Base-by-base conservation (phyloP, 768 basidiomycete species). In the Mycena chlorophos region DNA sequence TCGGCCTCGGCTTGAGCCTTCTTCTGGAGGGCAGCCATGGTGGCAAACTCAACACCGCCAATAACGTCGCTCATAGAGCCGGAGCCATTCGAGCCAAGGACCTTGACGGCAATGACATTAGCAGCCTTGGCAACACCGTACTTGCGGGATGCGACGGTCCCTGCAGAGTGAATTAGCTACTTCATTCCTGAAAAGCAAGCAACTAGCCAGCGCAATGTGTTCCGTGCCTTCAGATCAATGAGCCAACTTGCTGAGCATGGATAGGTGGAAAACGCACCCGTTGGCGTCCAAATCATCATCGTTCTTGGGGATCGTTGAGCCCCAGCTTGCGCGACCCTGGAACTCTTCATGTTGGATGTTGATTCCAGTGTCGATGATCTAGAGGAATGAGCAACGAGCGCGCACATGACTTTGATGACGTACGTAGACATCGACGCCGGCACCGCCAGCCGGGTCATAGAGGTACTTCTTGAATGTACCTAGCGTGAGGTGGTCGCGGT, bases 71-170 rank as follows among this genome's bases (percentile, higher is more conserved):
- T 86, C 95, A 98, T 97, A 53, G 88, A 81, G 6, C 97, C 97
- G 61, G 88, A 91, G 30, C 97, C 97, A 63, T 95, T 91, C 46
- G 88, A 85, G n/a, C 94, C 94, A 45, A 98, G 83, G 19, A 93
- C 91, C 78, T 95, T 96, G 71, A 96, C 93, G 29, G 94, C 94
- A 61, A 89, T 79, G 62, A 96, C 80, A 57, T 91, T 81, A 52
- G 94, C 96, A 57, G 81, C 81, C 86, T 99, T 98, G 49, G 97
- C 94, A 42, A 99, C 94, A 73, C 97, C 97, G 66, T 93, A 98
- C 73, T 87, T 90, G 66, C 77, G 74, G 4, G 91, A 94, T n/a
- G 87, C 97, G 62, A 98, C 95, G 27, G 95, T 99, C 51, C 95
- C 95, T 43, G 95, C 94, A 63, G 93, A 95, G 70, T 95, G 94